These are phyloP conservation scores for Russula vinacea DNA, from an alignment of 768 basidiomycete species.

Conservation along the genomic window DNA sequence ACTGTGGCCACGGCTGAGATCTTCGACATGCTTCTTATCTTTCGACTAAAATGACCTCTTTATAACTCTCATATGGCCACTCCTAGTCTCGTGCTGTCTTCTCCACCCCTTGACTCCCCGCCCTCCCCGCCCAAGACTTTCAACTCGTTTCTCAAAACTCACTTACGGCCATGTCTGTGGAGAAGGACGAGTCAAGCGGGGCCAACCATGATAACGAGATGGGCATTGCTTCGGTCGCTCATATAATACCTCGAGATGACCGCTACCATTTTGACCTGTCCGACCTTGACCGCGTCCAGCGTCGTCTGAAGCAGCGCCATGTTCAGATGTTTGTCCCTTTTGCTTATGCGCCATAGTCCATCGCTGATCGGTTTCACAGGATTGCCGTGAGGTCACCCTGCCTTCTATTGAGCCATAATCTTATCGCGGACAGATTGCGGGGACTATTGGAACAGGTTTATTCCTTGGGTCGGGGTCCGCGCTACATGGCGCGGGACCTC, in stretches of 20 bases:
- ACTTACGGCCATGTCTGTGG: slow-evolving; percentile 9
- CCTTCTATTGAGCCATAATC: neutral
- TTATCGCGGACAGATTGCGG: slow-evolving; percentile 52
- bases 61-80: neutral
- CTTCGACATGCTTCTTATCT: neutral
- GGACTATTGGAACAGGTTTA: slow-evolving; percentile 71
- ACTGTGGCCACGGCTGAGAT: too few species aligned
- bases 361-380: slow-evolving; percentile 35
- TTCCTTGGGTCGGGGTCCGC: slow-evolving; percentile 70
- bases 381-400: slow-evolving; percentile 52
- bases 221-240: slow-evolving; percentile 25
- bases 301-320: slow-evolving; percentile 72
- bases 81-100: neutral
- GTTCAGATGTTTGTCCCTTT: slow-evolving; percentile 62
- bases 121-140: neutral
- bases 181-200: neutral
- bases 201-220: slow-evolving; percentile 25
- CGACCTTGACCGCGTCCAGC: slow-evolving; percentile 68
- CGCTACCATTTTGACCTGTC: slow-evolving; percentile 51
- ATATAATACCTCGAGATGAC: slow-evolving; percentile 32
- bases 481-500: slow-evolving; percentile 57
- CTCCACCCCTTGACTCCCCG: neutral
- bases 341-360: neutral
- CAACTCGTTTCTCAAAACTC: neutral
- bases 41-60: neutral